Evolutionary conservation across 2,329 filamentous ascomycete genomes (phyloP).

Genomic region (Colletotrichum incanum): DNA sequence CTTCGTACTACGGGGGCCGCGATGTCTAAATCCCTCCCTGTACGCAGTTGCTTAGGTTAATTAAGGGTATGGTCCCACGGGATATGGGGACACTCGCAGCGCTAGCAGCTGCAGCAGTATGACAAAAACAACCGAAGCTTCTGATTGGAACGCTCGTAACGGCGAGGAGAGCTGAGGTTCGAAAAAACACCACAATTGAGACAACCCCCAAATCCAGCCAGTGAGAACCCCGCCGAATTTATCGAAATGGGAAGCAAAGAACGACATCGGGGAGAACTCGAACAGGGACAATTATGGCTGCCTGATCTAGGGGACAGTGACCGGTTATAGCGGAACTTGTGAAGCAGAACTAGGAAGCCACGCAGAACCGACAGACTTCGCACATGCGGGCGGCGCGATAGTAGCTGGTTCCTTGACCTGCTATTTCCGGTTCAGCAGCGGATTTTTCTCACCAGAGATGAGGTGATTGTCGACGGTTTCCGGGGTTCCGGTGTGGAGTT

Average conservation of each 20-base stretch:
- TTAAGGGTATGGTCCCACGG: slow-evolving; percentile 5
- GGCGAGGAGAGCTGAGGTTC: neutral
- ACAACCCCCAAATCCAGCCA: neutral
- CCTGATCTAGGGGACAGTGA: slow-evolving; percentile 6
- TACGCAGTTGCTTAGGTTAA: neutral
- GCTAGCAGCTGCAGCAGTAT: slow-evolving; percentile 35
- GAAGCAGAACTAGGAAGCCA: neutral
- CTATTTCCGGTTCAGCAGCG: slow-evolving; percentile 7
- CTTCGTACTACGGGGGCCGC: slow-evolving; percentile 28
- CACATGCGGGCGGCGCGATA: slow-evolving; percentile 2
- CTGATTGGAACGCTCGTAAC: slow-evolving; percentile 31
- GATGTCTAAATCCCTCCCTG: slow-evolving; percentile 6
- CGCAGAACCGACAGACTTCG: neutral
- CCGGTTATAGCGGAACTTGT: neutral
- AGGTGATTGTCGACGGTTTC: neutral
- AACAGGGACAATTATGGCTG: slow-evolving; percentile 27
- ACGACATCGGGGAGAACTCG: neutral
- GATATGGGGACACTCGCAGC: slow-evolving; percentile 24
- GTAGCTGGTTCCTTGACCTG: neutral
- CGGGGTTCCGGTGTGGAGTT: slow-evolving; percentile 32
- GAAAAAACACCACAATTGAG: slow-evolving; percentile 1
- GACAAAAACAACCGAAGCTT: slow-evolving; percentile 20
- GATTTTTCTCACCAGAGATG: neutral
- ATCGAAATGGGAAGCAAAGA: slow-evolving; percentile 1
- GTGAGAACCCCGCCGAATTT: neutral